Conservation (phyloP, 805 yeast species). For the Kazachstania africana region DNA sequence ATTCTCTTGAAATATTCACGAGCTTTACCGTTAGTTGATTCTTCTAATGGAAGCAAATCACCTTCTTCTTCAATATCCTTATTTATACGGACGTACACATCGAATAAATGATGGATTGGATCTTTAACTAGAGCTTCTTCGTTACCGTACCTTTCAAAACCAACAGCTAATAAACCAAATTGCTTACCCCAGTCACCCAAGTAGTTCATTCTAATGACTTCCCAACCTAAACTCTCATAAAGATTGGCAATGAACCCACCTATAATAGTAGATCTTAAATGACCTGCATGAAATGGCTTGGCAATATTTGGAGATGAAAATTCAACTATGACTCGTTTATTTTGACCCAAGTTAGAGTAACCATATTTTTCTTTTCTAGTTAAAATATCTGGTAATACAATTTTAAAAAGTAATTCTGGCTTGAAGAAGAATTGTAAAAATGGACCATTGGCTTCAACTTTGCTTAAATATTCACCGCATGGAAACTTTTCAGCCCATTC, state of each 20-base stretch:
- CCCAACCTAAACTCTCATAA: slow-evolving; percentile 84
- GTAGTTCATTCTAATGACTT: slow-evolving; percentile 86
- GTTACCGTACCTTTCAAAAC: slow-evolving; percentile 74
- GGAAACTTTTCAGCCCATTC: slow-evolving; percentile 77
- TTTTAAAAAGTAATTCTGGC: slow-evolving; percentile 49
- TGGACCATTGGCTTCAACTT: slow-evolving; percentile 76
- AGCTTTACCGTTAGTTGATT: slow-evolving; percentile 68
- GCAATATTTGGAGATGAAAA: slow-evolving; percentile 98
- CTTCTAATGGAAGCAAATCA: slow-evolving; percentile 35
- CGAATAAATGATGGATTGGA: slow-evolving; percentile 90
- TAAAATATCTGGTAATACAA: slow-evolving; percentile 61
- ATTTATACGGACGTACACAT: slow-evolving; percentile 83
- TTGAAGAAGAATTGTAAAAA: slow-evolving; percentile 83
- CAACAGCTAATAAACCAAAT: slow-evolving; percentile 91
- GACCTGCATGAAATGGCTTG: slow-evolving; percentile 99
- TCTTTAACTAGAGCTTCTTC: slow-evolving; percentile 59
- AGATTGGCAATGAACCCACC: slow-evolving; percentile 91
- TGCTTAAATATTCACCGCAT: slow-evolving; percentile 52
- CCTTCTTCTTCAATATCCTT: slow-evolving; percentile 54
- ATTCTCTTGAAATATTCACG: slow-evolving; percentile 76
- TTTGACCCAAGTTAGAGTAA: slow-evolving; percentile 56
- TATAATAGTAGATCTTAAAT: slow-evolving; percentile 91
- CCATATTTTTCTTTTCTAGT: slow-evolving; percentile 55
- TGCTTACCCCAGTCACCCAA: slow-evolving; percentile 99
- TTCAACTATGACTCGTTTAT: slow-evolving; percentile 68